phyloP scores from a whole-genome alignment of 164 flowering plant species.

The Warburgia ugandensis region DNA sequence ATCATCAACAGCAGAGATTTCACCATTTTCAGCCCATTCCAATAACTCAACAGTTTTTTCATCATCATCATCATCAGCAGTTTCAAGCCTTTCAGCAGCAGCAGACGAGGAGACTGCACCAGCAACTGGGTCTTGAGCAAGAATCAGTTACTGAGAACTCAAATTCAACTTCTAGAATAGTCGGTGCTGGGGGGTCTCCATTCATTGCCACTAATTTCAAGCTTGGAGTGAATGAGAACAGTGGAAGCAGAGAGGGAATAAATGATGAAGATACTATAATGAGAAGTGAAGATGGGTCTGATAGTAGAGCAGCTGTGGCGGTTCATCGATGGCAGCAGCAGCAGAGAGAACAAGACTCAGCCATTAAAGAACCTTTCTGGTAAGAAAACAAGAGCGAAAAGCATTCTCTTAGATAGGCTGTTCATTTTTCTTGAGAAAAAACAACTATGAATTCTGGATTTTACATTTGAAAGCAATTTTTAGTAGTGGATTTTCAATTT shows the following conservation, averaged over 20 bases:
- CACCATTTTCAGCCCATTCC: conserved; percentile 4
- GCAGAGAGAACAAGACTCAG: conserved; percentile 20
- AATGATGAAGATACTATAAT: conserved; percentile 9
- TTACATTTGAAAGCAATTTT: no score
- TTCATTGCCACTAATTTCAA: conserved; percentile 17
- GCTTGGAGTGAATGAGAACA: conserved; percentile 11
- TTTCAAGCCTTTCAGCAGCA: conserved; percentile 5
- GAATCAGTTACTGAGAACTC: neutral
- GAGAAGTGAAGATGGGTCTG: conserved; percentile 6
- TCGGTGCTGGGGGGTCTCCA: neutral
- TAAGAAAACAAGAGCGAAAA: neutral
- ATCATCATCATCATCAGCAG: conserved; percentile 14
- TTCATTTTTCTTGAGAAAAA: no score
- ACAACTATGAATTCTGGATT: no score
- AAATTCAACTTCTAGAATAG: conserved; percentile 2
- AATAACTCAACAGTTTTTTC: conserved; percentile 22
- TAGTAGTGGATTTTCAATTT: no score
- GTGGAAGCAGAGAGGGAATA: conserved; percentile 7
- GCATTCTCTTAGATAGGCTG: neutral
- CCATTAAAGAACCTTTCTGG: conserved; percentile 31
- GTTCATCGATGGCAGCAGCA: conserved; percentile 15
- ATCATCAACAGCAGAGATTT: conserved; percentile 8
- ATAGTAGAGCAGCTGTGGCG: conserved; percentile 2
- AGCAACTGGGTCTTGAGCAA: conserved; percentile 2
- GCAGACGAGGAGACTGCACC: conserved; percentile 11